Conservation (phyloP, 352 stramenopile species). For the Thraustochytrium striatum region DNA sequence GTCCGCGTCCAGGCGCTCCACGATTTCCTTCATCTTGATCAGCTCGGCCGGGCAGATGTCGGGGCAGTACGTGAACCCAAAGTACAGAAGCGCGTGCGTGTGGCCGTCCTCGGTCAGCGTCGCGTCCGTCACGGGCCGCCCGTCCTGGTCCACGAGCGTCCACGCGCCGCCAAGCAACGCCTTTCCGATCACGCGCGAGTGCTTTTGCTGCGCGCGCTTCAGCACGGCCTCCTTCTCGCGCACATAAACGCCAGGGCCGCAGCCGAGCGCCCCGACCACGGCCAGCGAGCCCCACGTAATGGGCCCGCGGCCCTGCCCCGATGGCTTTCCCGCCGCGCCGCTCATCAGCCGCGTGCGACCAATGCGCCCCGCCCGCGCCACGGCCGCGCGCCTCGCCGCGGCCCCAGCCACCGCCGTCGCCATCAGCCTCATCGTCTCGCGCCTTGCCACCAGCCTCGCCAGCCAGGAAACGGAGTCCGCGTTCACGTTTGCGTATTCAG, state of each 20-base stretch:
- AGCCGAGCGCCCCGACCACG: constrained; percentile 66
- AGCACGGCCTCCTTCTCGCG: constrained; percentile 78
- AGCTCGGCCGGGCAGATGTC: constrained; percentile 99
- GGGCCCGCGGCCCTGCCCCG: constrained; percentile 54
- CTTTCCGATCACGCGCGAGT: constrained; percentile 81
- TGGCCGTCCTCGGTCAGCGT: constrained; percentile 61
- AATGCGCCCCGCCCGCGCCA: no score
- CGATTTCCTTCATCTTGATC: constrained; percentile 91
- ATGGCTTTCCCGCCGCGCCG: background rate
- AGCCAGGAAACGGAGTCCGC: no score
- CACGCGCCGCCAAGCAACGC: constrained; percentile 81
- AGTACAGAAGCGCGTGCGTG: constrained; percentile 93
- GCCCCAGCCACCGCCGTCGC: background rate
- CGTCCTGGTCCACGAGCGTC: constrained; percentile 83
- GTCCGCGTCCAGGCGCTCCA: constrained; percentile 74
- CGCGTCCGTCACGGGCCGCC: constrained; percentile 77
- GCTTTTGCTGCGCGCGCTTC: constrained; percentile 63
- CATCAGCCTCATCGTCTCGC: no score
- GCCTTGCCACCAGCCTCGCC: no score
- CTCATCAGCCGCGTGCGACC: background rate
- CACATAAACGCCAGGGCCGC: constrained; percentile 75
- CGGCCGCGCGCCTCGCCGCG: no score
- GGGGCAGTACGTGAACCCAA: constrained; percentile 98
- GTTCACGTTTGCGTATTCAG: no score
- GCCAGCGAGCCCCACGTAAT: constrained; percentile 76